phyloP scores from a whole-genome alignment of 768 basidiomycete genomes.

The Suillus subluteus region DNA sequence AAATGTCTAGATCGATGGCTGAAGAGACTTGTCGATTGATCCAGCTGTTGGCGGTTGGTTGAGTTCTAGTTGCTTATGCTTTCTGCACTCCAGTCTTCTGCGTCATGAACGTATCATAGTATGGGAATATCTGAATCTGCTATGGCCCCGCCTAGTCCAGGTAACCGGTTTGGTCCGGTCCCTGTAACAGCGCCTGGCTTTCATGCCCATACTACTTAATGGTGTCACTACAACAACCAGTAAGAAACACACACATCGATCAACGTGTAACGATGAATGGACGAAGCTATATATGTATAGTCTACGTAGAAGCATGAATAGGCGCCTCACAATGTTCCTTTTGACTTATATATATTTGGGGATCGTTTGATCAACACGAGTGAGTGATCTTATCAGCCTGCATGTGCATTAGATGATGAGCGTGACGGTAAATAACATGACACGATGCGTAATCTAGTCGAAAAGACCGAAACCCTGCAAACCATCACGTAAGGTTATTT shows the following conservation, averaged over 20 bases:
- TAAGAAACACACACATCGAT: constrained; percentile 10
- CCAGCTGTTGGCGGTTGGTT: background rate
- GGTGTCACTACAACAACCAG: background rate
- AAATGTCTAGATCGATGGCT: constrained; percentile 3
- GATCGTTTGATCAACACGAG: background rate
- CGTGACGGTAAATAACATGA: constrained; percentile 22
- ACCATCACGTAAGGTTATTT: constrained; percentile 12
- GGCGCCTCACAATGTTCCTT: background rate
- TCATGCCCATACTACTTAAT: background rate
- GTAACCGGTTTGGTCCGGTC: background rate
- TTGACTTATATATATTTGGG: background rate
- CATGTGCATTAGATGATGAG: constrained; percentile 26
- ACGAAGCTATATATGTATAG: background rate
- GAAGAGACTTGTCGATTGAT: background rate
- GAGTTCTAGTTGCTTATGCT: background rate
- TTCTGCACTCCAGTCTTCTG: background rate
- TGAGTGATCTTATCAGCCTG: constrained; percentile 12
- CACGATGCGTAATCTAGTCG: constrained; percentile 54
- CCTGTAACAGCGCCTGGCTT: background rate
- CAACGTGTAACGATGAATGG: background rate
- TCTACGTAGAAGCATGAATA: background rate
- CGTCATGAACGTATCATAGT: background rate
- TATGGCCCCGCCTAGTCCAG: background rate
- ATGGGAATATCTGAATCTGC: background rate
- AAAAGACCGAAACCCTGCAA: constrained; percentile 91